Evolutionary conservation across 768 basidiomycete species (phyloP), one percentile per base, ranked within the genome.

Genomic region (Hericium rajendrae): DNA sequence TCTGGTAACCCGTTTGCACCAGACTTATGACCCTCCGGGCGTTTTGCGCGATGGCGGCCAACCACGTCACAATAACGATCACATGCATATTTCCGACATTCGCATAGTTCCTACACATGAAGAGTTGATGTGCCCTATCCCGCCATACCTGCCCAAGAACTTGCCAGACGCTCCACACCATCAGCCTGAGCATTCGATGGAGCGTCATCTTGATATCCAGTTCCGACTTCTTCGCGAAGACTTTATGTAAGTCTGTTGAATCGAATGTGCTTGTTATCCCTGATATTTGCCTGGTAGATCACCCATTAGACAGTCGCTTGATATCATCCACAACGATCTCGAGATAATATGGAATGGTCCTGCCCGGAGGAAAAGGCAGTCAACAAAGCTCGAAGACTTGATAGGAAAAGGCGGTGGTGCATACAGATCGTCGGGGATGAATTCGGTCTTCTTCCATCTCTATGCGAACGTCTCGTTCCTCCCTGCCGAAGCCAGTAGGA

Each of bases 191-290:
- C 75, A 76, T 15, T 81, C 80, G 22, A 87, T 90, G 79, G 76
- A 85, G 56, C 73, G 82, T 8, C 71, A 84, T 20, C 70, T 89
- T 11, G 89, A 91, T 57, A 78, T 85, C 3, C 86, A 91, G 61
- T 91, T 86, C 67, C 80, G 88, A 38, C 74, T 90, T 0, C 70
- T 91, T 38, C 74, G 88, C 39, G 88, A 89, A 60, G 88, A 91
- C 56, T 69, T 86, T 16, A 85, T 77, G 80, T 85, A 62, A 22
- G 80, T 65, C 6, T 43, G 4, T 43, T 5, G 13, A 15, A 11
- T 6, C 18, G 13, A 18, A 43, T 13, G 41, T 12, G 4, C 41
- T 3, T 43, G 13, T 13, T 18, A 13, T 12, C 16, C 15, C 13
- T 18, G 12, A 43, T 12, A 20, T 12, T 0, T 37, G 39, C 6